These are phyloP conservation scores for Trametes punicea DNA, from an alignment of 768 basidiomycete species.

Conservation along the genomic window DNA sequence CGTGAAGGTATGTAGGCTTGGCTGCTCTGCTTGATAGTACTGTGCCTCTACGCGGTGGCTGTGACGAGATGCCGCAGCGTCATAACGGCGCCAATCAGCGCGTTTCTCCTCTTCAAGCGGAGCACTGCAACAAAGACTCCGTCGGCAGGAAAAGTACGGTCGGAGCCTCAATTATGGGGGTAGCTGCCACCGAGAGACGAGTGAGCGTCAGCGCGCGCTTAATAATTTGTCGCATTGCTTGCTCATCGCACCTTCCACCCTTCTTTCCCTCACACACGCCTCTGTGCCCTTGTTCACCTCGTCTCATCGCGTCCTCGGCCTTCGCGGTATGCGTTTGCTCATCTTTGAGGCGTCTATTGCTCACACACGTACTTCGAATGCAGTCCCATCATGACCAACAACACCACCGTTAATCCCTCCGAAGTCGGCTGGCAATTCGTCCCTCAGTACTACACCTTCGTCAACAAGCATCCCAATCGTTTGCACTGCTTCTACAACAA, in stretches of 20 bases:
- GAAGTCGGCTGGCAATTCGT: slow-evolving; percentile 99
- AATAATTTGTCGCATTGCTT: slow-evolving; percentile 26
- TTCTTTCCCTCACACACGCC: slow-evolving; percentile 22
- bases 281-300: slow-evolving; percentile 29
- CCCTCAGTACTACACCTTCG: slow-evolving; percentile 98
- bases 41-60: neutral
- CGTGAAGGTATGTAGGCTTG: neutral
- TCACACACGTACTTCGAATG: slow-evolving; percentile 3
- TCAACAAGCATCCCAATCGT: slow-evolving; percentile 95
- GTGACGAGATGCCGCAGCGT: neutral
- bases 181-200: neutral
- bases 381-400: slow-evolving; percentile 28
- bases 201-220: slow-evolving; percentile 26
- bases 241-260: slow-evolving; percentile 23
- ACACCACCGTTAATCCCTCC: slow-evolving; percentile 63
- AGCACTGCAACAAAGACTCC: neutral
- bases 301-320: slow-evolving; percentile 21
- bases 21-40: neutral
- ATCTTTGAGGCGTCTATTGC: slow-evolving; percentile 19
- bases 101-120: neutral
- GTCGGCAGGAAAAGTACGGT: neutral
- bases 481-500: slow-evolving; percentile 99
- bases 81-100: slow-evolving; percentile 16
- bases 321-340: slow-evolving; percentile 26
- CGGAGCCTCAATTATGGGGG: slow-evolving; percentile 6